Evolutionary conservation across 192 early-diverging fungal genomes (phyloP), one percentile per base, ranked within the genome.

Genomic region (Coemansia sp.): DNA sequence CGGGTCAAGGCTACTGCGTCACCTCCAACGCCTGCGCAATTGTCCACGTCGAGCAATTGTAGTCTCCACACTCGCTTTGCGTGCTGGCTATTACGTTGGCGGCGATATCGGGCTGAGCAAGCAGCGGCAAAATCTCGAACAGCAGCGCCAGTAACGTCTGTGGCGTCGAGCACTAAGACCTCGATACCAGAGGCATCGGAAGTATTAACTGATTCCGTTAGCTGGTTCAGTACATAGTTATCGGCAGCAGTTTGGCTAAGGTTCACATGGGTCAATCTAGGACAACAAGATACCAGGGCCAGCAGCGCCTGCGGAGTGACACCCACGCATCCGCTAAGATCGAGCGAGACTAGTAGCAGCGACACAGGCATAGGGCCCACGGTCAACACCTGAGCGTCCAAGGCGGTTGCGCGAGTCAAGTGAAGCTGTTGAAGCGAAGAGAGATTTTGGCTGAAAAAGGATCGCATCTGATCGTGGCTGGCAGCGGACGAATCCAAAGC

Each of bases 61-160:
- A 81, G 73, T 27, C 62, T 59, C 78, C 78, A 75, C 3, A 41
- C 34, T 5, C 52, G 59, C 10, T n/a, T 40, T 12, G 20, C 47
- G 18, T 62, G 59, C 43, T 27, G 13, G 16, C 24, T 40, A n/a
- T 20, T 20, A 9, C 70, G 66, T 43, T 40, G 32, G 7, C 58
- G 49, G n/a, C 65, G 38, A 34, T 66, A 75, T 32, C 73, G 59
- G 44, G 62, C 62, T 18, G 65, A 60, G 60, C 78, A 81, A 4
- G 73, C 73, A 2, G 67, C 60, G 0, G 78, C 78, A 69, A 81
- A 81, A 40, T 81, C 73, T 13, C 78, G 69, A 3, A 62, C 73
- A 39, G 70, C 73, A 2, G 64, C 67, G 10, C 78, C 78, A 0
- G 70, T 75, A 24, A 81, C 53, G 37, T 73, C 67, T 3, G 78